phyloP scores from a whole-genome alignment of 2,329 filamentous ascomycete genomes.

The Microsporum audouinii region DNA sequence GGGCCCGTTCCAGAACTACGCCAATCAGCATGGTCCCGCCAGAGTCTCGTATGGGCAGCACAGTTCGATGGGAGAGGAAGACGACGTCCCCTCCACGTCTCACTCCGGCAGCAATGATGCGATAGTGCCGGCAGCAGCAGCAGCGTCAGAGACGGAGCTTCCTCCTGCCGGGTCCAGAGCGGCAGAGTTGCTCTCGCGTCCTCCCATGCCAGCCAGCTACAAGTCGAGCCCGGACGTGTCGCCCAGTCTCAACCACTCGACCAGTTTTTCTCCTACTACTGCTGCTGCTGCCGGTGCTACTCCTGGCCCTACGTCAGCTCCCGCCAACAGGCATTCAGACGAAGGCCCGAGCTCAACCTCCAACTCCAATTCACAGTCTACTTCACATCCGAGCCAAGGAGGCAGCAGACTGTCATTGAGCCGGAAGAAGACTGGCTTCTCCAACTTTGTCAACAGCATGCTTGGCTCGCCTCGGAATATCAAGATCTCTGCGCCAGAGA shows the following conservation, averaged over 20 bases:
- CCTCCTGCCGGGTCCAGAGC: not conserved
- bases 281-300: constrained; percentile 37
- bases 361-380: not conserved
- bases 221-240: constrained; percentile 22
- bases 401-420: constrained; percentile 49
- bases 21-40: not conserved
- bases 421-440: constrained; percentile 77
- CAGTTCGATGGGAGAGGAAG: not conserved
- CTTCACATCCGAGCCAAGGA: constrained; percentile 24
- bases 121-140: not conserved
- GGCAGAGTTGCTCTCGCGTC: constrained; percentile 28
- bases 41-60: not conserved
- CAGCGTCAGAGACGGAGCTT: not conserved
- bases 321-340: constrained; percentile 62
- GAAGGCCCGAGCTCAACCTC: constrained; percentile 38
- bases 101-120: not conserved
- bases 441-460: constrained; percentile 72
- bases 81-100: not conserved
- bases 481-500: constrained; percentile 93
- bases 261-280: constrained; percentile 50
- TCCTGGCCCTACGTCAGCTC: constrained; percentile 35
- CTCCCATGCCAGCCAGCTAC: constrained; percentile 31
- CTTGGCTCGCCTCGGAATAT: constrained; percentile 80
- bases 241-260: constrained; percentile 53
- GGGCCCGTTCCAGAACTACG: not conserved